Conservation (phyloP, 2,329 filamentous ascomycete species). For the Nigrospora sphaerica region DNA sequence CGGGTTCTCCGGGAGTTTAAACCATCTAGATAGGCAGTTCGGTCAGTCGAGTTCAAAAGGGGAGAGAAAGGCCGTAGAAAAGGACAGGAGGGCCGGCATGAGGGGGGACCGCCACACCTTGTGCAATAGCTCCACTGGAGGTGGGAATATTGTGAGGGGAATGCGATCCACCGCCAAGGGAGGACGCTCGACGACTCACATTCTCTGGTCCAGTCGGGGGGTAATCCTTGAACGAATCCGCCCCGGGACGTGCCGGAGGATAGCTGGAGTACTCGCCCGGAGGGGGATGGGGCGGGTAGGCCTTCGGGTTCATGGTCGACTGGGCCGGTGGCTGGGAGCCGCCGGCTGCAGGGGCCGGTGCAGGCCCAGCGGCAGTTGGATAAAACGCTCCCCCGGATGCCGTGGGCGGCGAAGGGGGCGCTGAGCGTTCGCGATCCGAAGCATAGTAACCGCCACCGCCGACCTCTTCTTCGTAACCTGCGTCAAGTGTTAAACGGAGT, state of each 20-base stretch:
- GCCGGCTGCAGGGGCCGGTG: slow-evolving; percentile 10
- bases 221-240: slow-evolving; percentile 9
- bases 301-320: slow-evolving; percentile 19
- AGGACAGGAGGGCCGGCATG: background rate
- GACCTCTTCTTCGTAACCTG: slow-evolving; percentile 20
- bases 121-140: slow-evolving; percentile 19
- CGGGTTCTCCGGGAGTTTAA: background rate
- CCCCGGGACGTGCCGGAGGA: slow-evolving; percentile 17
- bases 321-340: slow-evolving; percentile 20
- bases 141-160: slow-evolving; percentile 8
- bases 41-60: background rate
- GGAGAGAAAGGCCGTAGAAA: background rate
- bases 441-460: slow-evolving; percentile 13
- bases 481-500: background rate
- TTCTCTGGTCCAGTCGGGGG: slow-evolving; percentile 21
- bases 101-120: slow-evolving; percentile 22
- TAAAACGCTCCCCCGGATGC: slow-evolving; percentile 21
- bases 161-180: slow-evolving; percentile 12
- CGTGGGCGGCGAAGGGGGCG: slow-evolving; percentile 18
- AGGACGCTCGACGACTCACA: slow-evolving; percentile 22
- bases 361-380: slow-evolving; percentile 11
- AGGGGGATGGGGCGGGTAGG: slow-evolving; percentile 13
- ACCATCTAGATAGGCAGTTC: background rate
- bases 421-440: slow-evolving; percentile 12
- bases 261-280: slow-evolving; percentile 17